phyloP scores from a whole-genome alignment of 2,329 filamentous ascomycete species.

The Ascochyta koolunga region DNA sequence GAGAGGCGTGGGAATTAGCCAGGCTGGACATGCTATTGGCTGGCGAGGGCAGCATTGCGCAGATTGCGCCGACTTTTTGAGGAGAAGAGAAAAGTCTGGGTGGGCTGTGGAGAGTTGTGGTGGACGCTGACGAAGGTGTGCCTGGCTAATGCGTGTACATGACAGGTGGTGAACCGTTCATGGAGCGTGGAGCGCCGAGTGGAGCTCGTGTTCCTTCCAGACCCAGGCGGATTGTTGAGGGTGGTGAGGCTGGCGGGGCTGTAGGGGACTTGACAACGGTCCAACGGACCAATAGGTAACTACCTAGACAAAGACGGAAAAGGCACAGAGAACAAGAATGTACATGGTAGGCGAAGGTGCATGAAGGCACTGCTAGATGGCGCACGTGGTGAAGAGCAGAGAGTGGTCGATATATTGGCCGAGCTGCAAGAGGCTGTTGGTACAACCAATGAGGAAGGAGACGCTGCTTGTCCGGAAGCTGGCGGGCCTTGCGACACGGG shows the following conservation, averaged over 20 bases:
- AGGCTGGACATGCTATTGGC: slow-evolving; percentile 1
- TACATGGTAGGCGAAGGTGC: too few species aligned
- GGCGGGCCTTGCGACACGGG: slow-evolving; percentile 11
- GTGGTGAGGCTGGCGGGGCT: slow-evolving; percentile 5
- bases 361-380: slow-evolving; percentile 1
- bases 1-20: background rate
- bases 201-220: slow-evolving; percentile 11
- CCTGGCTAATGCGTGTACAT: slow-evolving; percentile 14
- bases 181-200: slow-evolving; percentile 1
- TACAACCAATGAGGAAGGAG: background rate
- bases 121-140: slow-evolving; percentile 11
- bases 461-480: background rate
- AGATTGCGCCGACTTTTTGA: slow-evolving; percentile 4
- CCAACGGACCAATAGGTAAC: too few species aligned
- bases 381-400: slow-evolving; percentile 15
- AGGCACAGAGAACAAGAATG: background rate
- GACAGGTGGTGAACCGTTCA: slow-evolving; percentile 11
- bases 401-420: slow-evolving; percentile 33
- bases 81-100: background rate
- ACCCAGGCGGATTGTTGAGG: slow-evolving; percentile 5
- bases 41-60: background rate
- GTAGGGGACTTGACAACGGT: too few species aligned
- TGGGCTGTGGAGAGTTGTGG: slow-evolving; percentile 6
- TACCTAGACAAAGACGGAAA: background rate
- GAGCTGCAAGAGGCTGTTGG: slow-evolving; percentile 18